Conservation (phyloP, 306 rosid genomes). For the Calophaca sinica region DNA sequence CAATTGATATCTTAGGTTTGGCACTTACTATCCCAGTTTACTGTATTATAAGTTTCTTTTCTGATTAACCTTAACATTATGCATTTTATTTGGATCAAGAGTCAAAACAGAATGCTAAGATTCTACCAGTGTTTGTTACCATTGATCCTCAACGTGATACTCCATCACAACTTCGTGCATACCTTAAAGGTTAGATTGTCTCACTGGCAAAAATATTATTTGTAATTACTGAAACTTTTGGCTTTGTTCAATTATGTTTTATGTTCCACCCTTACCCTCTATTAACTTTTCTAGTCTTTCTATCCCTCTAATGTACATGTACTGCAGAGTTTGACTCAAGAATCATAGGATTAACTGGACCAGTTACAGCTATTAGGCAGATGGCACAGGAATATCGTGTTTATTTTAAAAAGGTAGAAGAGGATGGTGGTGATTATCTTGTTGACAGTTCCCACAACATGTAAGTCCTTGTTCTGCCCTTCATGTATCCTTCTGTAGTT, state of each 20-base stretch:
- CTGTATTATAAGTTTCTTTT: slow-evolving; percentile 29
- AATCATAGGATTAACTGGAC: slow-evolving; percentile 81
- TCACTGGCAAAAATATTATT: slow-evolving; percentile 4
- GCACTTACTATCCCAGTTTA: slow-evolving; percentile 22
- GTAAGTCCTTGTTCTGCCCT: slow-evolving; percentile 55
- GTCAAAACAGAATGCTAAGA: slow-evolving; percentile 59
- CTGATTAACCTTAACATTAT: slow-evolving; percentile 38
- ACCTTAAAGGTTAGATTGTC: slow-evolving; percentile 76
- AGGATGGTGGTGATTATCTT: slow-evolving; percentile 89
- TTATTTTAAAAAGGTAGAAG: slow-evolving; percentile 79
- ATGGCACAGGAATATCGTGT: slow-evolving; percentile 91
- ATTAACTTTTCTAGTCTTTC: slow-evolving; percentile 23
- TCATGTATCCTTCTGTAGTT: neutral
- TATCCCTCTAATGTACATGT: slow-evolving; percentile 22
- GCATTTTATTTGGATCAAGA: slow-evolving; percentile 56
- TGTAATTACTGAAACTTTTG: slow-evolving; percentile 24
- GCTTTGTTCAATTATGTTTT: slow-evolving; percentile 5
- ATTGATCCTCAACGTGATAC: slow-evolving; percentile 94
- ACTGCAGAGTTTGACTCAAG: slow-evolving; percentile 81
- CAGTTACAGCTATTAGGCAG: slow-evolving; percentile 79
- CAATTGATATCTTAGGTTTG: slow-evolving; percentile 75
- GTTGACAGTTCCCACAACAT: slow-evolving; percentile 86
- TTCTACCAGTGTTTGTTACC: slow-evolving; percentile 84
- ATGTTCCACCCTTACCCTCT: neutral
- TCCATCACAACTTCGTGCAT: slow-evolving; percentile 75